Evolutionary conservation across 495 filamentous ascomycete species (phyloP), one percentile per base, ranked within the genome.

Genomic region (Penicillium subrubescens): DNA sequence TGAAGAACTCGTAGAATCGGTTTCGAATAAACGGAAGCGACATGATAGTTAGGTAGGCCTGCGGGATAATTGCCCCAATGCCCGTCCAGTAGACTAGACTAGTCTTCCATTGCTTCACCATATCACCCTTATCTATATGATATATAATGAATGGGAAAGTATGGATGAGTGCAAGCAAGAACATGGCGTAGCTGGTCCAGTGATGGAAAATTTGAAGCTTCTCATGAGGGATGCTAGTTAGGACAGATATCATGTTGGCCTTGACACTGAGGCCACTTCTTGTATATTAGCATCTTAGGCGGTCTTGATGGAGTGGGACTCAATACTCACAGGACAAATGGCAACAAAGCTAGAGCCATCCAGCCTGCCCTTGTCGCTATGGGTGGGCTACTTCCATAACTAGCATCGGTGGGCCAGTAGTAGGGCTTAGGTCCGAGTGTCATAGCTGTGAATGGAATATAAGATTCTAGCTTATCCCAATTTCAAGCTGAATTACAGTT

Each of bases 371-470:
- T 69, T 0, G 83, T 83, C 0, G 83, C 82, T 35, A 86, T 75
- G 1, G 86, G 83, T 17, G 84, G 84, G 39, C 76, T 80, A 27
- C 71, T 73, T 33, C 83, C 85, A 61, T 77, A 86, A 12, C 65
- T 74, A n/a, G 78, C 61, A n/a, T 70, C 75, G 25, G 79, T 83
- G 3, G 85, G 81, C 83, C 85, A 87, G 71, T 88, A 88, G 62
- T 87, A 87, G 2, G 86, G 85, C 43, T 80, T 63, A 3, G 84
- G 81, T 21, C 76, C 78, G 8, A 87, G 71, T 1, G 75, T 80
- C 82, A 85, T 80, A 37, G 72, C 78, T 84, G 66, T 44, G 7
- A 23, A 12, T 39, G 31, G 8, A 35, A 15, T 37, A 41, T 60
- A 19, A 62, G 61, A 43, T 25, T 57, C 25, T 31, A 50, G 12